phyloP scores from a whole-genome alignment of 2,329 filamentous ascomycete genomes.

The Fonsecaea erecta region DNA sequence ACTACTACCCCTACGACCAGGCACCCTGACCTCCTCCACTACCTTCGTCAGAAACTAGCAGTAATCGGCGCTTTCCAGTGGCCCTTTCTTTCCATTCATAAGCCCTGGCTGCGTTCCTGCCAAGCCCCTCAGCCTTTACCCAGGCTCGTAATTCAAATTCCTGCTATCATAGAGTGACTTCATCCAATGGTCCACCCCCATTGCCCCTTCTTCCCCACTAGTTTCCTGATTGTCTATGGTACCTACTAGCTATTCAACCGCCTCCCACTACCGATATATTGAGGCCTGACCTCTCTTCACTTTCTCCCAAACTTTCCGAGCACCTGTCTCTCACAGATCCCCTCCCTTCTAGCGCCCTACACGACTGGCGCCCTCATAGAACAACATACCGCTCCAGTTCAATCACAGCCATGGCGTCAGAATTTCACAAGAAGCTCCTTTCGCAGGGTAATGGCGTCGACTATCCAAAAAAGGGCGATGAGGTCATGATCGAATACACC shows the following conservation, averaged over 20 bases:
- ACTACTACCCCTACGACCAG: neutral
- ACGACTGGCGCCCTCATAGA: neutral
- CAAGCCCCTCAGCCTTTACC: neutral
- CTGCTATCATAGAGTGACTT: neutral
- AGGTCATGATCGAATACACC: slow-evolving; percentile 86
- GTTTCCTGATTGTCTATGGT: neutral
- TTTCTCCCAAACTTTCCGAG: neutral
- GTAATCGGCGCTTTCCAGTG: neutral
- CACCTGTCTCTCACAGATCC: neutral
- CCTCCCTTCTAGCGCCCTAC: neutral
- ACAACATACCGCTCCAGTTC: neutral
- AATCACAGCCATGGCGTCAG: slow-evolving; percentile 50
- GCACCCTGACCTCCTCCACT: neutral
- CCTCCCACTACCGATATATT: neutral
- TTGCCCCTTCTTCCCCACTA: neutral
- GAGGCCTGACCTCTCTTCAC: neutral
- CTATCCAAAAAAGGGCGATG: slow-evolving; percentile 68
- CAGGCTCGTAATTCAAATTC: neutral
- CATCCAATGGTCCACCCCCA: neutral
- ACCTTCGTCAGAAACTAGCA: neutral
- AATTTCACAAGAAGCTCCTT: slow-evolving; percentile 61
- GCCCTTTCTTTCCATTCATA: neutral
- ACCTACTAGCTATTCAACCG: neutral
- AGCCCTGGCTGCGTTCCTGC: neutral
- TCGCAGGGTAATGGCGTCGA: slow-evolving; percentile 65